A percentile compares a stretch with the other conserved stretches of the same genome.
These are phyloP conservation scores for Moniliella sp. DNA, from an alignment of 1,284 basidiomycete genomes.

Conservation along the genomic window DNA sequence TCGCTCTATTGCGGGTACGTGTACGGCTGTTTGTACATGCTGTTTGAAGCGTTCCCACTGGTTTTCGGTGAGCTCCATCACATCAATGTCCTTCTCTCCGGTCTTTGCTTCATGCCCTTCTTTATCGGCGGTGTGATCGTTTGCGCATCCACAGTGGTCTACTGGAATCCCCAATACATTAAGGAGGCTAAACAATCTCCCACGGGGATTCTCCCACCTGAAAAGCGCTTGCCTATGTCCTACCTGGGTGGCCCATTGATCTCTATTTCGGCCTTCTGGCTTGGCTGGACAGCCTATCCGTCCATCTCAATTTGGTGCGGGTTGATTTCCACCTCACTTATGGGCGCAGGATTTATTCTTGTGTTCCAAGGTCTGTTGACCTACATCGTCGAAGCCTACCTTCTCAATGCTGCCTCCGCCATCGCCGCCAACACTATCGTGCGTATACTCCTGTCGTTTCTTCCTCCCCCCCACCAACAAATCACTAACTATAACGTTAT, in stretches of 20 bases:
- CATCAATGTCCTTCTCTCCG: slow-evolving; percentile 19
- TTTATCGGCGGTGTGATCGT: slow-evolving; percentile 21
- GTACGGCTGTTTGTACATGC: slow-evolving; percentile 35
- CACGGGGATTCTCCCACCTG: slow-evolving; percentile 21
- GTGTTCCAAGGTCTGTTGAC: slow-evolving; percentile 41
- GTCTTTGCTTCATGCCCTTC: slow-evolving; percentile 31
- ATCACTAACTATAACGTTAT: too few relatives aligned
- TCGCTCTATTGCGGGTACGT: slow-evolving; percentile 54
- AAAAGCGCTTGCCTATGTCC: slow-evolving; percentile 18
- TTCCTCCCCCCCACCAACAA: too few relatives aligned
- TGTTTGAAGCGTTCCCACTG: slow-evolving; percentile 17
- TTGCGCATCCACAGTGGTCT: slow-evolving; percentile 9
- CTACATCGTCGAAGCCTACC: slow-evolving; percentile 36
- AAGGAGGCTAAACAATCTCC: slow-evolving; percentile 9
- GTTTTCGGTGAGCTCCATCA: slow-evolving; percentile 25
- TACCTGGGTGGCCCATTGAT: slow-evolving; percentile 32
- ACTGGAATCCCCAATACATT: slow-evolving; percentile 19
- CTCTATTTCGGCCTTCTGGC: slow-evolving; percentile 36
- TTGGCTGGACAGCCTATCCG: slow-evolving; percentile 18
- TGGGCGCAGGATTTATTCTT: slow-evolving; percentile 37
- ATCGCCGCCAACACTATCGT: slow-evolving; percentile 49
- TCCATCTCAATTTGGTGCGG: slow-evolving; percentile 36
- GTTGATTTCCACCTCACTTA: slow-evolving; percentile 37
- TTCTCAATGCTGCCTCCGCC: slow-evolving; percentile 38
- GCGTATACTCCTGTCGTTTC: too few relatives aligned